Conservation (phyloP, 768 basidiomycete species). For the Lactarius pseudohatsudake region DNA sequence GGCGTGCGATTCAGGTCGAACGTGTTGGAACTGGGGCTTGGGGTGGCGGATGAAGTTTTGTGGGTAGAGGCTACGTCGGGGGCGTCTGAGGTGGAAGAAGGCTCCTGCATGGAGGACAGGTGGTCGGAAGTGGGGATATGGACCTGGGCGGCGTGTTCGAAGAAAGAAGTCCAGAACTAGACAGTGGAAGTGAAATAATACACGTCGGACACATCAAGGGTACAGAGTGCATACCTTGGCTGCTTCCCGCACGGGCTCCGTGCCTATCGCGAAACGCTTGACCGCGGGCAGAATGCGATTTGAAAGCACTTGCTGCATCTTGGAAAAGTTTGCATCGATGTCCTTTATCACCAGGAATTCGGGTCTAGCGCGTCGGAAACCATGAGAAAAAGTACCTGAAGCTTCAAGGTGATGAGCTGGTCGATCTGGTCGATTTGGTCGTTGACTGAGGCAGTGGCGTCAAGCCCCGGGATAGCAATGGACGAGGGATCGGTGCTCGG, state of each 20-base stretch:
- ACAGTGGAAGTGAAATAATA: neutral
- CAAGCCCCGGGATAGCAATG: constrained; percentile 71
- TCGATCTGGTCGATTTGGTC: constrained; percentile 96
- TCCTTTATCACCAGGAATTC: constrained; percentile 47
- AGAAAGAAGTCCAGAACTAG: constrained; percentile 97
- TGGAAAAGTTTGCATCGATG: constrained; percentile 91
- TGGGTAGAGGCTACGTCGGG: constrained; percentile 6
- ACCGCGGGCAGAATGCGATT: constrained; percentile 82
- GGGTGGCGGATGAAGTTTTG: constrained; percentile 27
- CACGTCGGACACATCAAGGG: neutral
- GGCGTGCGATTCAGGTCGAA: constrained; percentile 48
- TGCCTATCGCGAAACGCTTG: constrained; percentile 84
- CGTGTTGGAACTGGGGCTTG: constrained; percentile 2
- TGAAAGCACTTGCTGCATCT: constrained; percentile 81
- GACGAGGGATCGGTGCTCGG: constrained; percentile 61
- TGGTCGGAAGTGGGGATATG: constrained; percentile 76
- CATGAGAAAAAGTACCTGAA: constrained; percentile 58
- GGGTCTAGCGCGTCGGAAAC: neutral
- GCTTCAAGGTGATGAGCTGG: constrained; percentile 87
- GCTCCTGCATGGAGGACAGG: constrained; percentile 39
- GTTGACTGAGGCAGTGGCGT: constrained; percentile 61
- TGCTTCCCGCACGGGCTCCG: constrained; percentile 85
- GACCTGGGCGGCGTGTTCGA: constrained; percentile 89
- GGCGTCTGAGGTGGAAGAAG: constrained; percentile 20
- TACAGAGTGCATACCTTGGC: constrained; percentile 59